Percentiles rank a stretch among this genome's conserved stretches.
Conservation (phyloP, 129 eudicot species). For the Scalesia atractyloides region DNA sequence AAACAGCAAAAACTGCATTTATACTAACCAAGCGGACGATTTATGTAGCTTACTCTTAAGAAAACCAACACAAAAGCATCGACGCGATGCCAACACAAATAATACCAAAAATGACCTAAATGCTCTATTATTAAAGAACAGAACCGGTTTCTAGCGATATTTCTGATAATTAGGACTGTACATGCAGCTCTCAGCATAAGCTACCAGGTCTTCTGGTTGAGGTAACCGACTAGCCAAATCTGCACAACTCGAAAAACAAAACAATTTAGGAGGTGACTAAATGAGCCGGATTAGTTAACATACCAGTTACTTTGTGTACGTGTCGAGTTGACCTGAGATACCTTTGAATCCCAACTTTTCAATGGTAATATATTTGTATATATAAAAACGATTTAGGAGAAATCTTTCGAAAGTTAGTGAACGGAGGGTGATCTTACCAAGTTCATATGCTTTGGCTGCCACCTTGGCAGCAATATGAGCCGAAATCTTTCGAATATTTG, state of each 20-base stretch:
- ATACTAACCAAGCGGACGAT: no score
- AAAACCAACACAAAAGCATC: not conserved
- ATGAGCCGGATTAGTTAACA: not conserved
- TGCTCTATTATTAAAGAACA: not conserved
- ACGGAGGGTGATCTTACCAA: constrained; percentile 28
- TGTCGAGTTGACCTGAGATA: not conserved
- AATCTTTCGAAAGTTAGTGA: no score
- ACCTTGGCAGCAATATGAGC: constrained; percentile 45
- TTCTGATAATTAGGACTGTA: constrained; percentile 80
- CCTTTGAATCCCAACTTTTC: not conserved
- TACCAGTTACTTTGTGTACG: not conserved
- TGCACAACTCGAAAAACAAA: constrained; percentile 6
- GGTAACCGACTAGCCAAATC: constrained; percentile 93
- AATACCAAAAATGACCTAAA: not conserved
- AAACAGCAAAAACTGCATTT: no score
- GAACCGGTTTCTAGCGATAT: constrained; percentile 56
- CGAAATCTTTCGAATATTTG: constrained; percentile 61
- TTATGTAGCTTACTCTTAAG: no score
- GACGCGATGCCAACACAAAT: not conserved
- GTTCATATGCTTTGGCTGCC: constrained; percentile 48
- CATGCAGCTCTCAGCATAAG: constrained; percentile 97
- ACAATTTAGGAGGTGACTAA: not conserved
- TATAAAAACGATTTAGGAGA: no score
- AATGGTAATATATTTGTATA: not conserved
- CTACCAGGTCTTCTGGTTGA: constrained; percentile 69